Evolutionary conservation across 176 grass and related monocot genomes (phyloP).

Genomic region (Carex littledalei): DNA sequence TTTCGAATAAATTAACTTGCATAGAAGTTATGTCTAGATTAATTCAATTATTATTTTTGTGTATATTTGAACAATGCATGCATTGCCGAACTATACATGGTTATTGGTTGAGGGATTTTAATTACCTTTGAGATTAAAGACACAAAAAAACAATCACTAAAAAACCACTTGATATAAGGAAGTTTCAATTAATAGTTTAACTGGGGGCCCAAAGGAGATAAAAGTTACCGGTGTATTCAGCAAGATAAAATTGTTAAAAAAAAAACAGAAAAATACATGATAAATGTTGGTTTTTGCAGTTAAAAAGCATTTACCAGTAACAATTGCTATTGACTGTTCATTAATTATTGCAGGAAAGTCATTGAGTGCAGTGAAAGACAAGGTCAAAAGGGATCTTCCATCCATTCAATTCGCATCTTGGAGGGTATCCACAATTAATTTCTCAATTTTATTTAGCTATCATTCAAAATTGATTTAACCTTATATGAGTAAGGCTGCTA

Average conservation of each 20-base stretch:
- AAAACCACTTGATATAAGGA: background rate
- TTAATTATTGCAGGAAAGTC: slow-evolving; percentile 32
- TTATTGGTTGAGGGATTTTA: background rate
- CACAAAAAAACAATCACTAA: background rate
- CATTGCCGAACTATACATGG: background rate
- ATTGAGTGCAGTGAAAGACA: slow-evolving; percentile 31
- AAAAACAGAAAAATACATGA: background rate
- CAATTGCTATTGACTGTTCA: background rate
- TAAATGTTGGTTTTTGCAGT: background rate
- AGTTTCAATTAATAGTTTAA: background rate
- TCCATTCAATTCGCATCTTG: slow-evolving; percentile 40
- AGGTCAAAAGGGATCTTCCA: slow-evolving; percentile 42
- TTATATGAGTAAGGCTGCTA: background rate
- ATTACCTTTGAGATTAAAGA: background rate
- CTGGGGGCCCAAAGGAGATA: background rate
- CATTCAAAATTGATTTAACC: background rate
- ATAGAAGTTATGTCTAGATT: background rate
- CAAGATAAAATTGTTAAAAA: background rate
- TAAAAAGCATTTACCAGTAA: background rate
- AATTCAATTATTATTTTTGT: background rate
- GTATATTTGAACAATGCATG: background rate
- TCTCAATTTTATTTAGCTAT: background rate
- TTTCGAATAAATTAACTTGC: background rate
- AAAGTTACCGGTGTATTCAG: background rate
- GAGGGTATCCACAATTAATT: slow-evolving; percentile 28